These are phyloP conservation scores for Fragaria nilgerrensis DNA, from an alignment of 306 rosid genomes.

Conservation along the genomic window DNA sequence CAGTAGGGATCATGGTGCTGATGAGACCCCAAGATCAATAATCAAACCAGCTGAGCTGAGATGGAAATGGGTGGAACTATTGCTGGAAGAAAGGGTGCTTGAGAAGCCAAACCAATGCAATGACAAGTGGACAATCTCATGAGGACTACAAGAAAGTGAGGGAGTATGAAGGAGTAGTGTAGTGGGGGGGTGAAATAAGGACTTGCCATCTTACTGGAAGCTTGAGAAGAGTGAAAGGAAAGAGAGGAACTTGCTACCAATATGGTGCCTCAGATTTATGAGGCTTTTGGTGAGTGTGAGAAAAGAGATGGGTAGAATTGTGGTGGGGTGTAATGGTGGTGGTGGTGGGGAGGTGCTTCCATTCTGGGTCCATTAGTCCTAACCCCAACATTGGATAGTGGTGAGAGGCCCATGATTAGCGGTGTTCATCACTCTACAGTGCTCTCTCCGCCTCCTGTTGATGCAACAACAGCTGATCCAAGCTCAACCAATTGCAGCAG, in stretches of 20 bases:
- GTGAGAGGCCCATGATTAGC: constrained; percentile 14
- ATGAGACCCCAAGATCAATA: neutral
- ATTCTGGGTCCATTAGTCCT: constrained; percentile 15
- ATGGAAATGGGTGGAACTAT: constrained; percentile 55
- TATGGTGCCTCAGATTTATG: constrained; percentile 41
- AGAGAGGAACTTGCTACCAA: constrained; percentile 41
- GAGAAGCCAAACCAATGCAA: constrained; percentile 55
- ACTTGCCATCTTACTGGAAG: constrained; percentile 36
- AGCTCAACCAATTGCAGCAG: constrained; percentile 13
- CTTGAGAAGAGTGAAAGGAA: constrained; percentile 46
- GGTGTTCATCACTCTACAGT: constrained; percentile 12
- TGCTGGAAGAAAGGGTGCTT: constrained; percentile 42
- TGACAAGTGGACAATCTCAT: constrained; percentile 54
- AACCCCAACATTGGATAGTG: constrained; percentile 13
- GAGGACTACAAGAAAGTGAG: constrained; percentile 58
- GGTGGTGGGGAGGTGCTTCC: constrained; percentile 4
- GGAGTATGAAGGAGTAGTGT: constrained; percentile 33
- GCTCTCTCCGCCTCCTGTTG: constrained; percentile 8
- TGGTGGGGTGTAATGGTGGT: neutral
- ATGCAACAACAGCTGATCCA: constrained; percentile 24
- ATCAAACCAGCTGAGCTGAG: constrained; percentile 43
- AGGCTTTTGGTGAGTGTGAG: constrained; percentile 46
- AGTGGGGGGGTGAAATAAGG: neutral
- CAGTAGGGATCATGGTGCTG: neutral
- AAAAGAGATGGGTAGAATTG: constrained; percentile 17